phyloP scores from a whole-genome alignment of 2,329 filamentous ascomycete genomes.

The Fusarium camptoceras region DNA sequence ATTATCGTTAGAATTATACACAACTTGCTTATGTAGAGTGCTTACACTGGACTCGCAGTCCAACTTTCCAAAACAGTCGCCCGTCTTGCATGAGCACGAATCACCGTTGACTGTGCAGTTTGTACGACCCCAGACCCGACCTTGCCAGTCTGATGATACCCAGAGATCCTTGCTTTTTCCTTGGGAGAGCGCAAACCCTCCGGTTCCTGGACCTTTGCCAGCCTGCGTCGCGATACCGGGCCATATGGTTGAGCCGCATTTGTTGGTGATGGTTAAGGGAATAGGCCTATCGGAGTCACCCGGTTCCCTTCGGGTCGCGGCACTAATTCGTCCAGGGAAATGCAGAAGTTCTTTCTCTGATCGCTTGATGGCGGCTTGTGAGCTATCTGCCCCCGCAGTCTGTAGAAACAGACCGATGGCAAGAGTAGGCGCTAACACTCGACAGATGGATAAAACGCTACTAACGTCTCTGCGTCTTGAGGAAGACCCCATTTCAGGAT shows the following conservation, averaged over 20 bases:
- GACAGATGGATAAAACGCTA: constrained; percentile 38
- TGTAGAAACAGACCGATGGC: constrained; percentile 39
- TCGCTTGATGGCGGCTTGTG: constrained; percentile 30
- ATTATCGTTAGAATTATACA: constrained; percentile 9
- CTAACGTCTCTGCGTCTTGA: constrained; percentile 20
- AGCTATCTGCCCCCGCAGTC: constrained; percentile 23
- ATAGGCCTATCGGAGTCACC: constrained; percentile 52
- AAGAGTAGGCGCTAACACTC: constrained; percentile 38
- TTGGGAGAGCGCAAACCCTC: constrained; percentile 74
- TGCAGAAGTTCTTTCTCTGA: constrained; percentile 48
- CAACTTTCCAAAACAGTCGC: constrained; percentile 79
- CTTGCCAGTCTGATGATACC: constrained; percentile 81
- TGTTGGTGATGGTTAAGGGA: constrained; percentile 77
- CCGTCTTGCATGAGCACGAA: constrained; percentile 77
- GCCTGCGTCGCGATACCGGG: constrained; percentile 80
- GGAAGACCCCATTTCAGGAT: constrained; percentile 32
- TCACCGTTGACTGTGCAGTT: constrained; percentile 81
- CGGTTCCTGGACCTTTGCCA: constrained; percentile 73
- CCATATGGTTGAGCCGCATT: constrained; percentile 78
- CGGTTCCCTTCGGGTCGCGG: constrained; percentile 32
- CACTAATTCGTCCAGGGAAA: constrained; percentile 43
- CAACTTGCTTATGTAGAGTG: background rate
- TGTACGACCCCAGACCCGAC: constrained; percentile 84
- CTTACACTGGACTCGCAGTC: constrained; percentile 77
- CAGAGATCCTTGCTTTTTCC: constrained; percentile 70